A percentile compares a stretch with the other conserved stretches of the same genome.
Conservation (phyloP, 192 early-diverging fungal genomes). For the Umbelopsis vinacea region DNA sequence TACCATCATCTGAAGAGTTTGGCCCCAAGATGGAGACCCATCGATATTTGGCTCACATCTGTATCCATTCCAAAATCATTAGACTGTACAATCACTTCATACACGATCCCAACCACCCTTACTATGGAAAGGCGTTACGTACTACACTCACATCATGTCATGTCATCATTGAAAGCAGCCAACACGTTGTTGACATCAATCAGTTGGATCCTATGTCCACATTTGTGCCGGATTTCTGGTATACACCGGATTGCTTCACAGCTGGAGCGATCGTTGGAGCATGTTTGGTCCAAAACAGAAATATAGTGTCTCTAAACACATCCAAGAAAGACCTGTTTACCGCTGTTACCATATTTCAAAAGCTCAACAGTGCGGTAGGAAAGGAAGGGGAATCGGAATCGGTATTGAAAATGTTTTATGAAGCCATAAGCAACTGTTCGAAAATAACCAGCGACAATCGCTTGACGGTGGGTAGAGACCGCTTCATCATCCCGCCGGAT, state of each 20-base stretch:
- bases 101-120: not conserved
- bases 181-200: not conserved
- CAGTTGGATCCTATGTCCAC: not conserved
- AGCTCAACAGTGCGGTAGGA: not conserved
- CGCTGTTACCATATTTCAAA: not conserved
- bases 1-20: not conserved
- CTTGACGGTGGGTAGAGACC: not conserved
- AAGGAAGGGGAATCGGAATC: not conserved
- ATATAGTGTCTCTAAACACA: not conserved
- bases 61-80: not conserved
- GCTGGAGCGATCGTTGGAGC: not conserved
- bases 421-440: not conserved
- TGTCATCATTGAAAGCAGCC: not conserved
- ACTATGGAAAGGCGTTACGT: not conserved
- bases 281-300: not conserved
- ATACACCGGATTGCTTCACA: not conserved
- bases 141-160: conserved; percentile 1
- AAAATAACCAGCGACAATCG: not conserved
- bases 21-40: not conserved
- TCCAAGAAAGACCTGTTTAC: not conserved
- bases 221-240: conserved; percentile 10
- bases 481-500: not conserved
- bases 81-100: not conserved
- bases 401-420: not conserved
- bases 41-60: not conserved